Percentiles rank a stretch among this genome's conserved stretches.
Conservation (phyloP, 1,284 basidiomycete species). For the Ganoderma meredithae region DNA sequence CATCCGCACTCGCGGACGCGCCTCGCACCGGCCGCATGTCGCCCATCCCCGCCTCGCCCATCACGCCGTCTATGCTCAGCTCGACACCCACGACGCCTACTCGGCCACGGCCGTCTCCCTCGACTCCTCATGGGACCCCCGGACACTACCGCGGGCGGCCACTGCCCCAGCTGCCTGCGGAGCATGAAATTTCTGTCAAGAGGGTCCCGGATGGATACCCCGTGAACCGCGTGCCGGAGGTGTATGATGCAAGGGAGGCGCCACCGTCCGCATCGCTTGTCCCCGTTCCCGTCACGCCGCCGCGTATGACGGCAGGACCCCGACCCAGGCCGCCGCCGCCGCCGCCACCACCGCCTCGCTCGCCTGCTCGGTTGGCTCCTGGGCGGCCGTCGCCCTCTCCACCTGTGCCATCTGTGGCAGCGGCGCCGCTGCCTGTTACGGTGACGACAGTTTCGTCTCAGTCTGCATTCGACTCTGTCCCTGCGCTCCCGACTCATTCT, state of each 20-base stretch:
- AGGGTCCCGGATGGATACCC: conserved; percentile 26
- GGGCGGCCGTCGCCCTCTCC: background rate
- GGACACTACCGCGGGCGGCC: conserved; percentile 42
- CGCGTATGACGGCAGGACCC: background rate
- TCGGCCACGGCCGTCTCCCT: background rate
- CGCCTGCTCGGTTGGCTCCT: background rate
- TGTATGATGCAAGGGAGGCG: conserved; percentile 3
- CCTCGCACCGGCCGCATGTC: conserved; percentile 9
- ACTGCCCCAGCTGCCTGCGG: conserved; percentile 41
- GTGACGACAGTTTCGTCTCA: background rate
- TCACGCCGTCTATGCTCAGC: conserved; percentile 2
- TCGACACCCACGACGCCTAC: conserved; percentile 39
- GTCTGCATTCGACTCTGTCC: background rate
- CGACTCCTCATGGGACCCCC: conserved; percentile 31
- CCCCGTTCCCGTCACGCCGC: background rate
- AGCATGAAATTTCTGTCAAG: conserved; percentile 26
- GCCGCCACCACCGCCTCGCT: conserved; percentile 1
- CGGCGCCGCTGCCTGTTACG: background rate
- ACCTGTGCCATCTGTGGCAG: background rate
- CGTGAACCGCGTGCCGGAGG: conserved; percentile 24
- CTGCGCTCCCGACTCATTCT: background rate
- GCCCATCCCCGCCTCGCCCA: conserved; percentile 8
- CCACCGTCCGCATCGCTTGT: conserved; percentile 2
- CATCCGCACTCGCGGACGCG: background rate
- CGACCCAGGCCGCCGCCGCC: background rate